A percentile compares a stretch with the other conserved stretches of the same genome.
Evolutionary conservation across 441 rosid species (phyloP).

Genomic region (Croton laevigatus): DNA sequence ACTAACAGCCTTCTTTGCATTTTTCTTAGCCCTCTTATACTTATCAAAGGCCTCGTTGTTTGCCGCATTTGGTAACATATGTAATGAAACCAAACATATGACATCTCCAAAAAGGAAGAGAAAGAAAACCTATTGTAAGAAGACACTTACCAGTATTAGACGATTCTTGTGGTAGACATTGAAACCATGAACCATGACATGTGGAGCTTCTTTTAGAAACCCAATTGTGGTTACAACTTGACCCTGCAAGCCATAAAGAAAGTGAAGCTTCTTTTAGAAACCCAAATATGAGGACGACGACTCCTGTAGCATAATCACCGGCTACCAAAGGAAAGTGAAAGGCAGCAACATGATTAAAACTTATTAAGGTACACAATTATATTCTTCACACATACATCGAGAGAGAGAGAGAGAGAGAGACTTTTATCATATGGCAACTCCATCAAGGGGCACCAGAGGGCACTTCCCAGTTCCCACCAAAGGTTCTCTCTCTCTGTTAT

Average conservation of each 20-base stretch:
- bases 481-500: not conserved
- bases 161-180: conserved; percentile 93
- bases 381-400: not conserved
- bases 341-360: not conserved
- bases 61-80: too few relatives aligned
- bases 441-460: not conserved
- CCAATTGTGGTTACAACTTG: conserved; percentile 82
- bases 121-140: conserved; percentile 2
- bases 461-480: not conserved
- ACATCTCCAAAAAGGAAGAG: conserved; percentile 1
- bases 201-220: conserved; percentile 91
- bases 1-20: too few relatives aligned
- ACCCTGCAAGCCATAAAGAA: conserved; percentile 49
- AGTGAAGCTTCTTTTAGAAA: not conserved
- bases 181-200: conserved; percentile 68
- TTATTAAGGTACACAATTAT: not conserved
- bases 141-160: conserved; percentile 62
- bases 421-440: too few relatives aligned
- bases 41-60: too few relatives aligned
- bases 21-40: too few relatives aligned
- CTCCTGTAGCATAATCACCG: not conserved
- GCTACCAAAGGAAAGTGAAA: not conserved
- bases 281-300: not conserved
- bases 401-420: not conserved
- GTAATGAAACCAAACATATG: not conserved